Evolutionary conservation across 768 basidiomycete genomes (phyloP), one percentile per base, ranked within the genome.

Genomic region (Cyclocybe cylindracea): DNA sequence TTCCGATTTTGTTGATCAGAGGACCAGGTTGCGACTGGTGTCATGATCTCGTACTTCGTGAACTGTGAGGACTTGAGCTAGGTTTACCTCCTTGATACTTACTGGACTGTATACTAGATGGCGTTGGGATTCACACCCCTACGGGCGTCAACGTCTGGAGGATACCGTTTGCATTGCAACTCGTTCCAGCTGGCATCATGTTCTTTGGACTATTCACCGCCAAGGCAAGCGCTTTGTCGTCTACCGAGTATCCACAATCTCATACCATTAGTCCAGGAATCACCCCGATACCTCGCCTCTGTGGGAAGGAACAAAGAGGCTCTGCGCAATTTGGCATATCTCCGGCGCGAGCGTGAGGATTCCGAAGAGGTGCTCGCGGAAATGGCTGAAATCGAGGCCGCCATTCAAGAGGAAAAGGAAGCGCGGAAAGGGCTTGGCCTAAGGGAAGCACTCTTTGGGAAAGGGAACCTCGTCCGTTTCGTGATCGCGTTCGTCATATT

Each of bases 1-100:
- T 53, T 5, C 24, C 5, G 24, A 24, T 24, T 24, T 24, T 5
- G 24, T 24, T 24, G 24, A 24, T 24, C 5, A 24, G 24, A 24
- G 24, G 24, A 24, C 5, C 24, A 78, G 75, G 75, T 90, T 18
- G 89, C 90, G 18, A 74, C 83, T 44, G 92, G 91, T 48, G 91
- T 91, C 54, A 91, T 92, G 84, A 74, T 94, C 51, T 89, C 86
- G 0, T 91, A 91, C 67, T 91, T 89, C 66, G 76, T 90, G 58
- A 89, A 91, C 60, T 79, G 87, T 89, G 51, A 46, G 86, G 24
- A 24, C 5, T 24, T 5, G 24, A 5, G 24, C 24, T 24, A 24
- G 3, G 24, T 5, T 24, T 24, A 2, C 2, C 24, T 5, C 5
- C 24, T 5, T 24, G 24, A 24, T 24, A 24, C 24, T 24, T 24